Percentiles rank a stretch among this genome's conserved stretches.
Evolutionary conservation across 106 monocot species (phyloP).

Genomic region (Agapanthus africanus): DNA sequence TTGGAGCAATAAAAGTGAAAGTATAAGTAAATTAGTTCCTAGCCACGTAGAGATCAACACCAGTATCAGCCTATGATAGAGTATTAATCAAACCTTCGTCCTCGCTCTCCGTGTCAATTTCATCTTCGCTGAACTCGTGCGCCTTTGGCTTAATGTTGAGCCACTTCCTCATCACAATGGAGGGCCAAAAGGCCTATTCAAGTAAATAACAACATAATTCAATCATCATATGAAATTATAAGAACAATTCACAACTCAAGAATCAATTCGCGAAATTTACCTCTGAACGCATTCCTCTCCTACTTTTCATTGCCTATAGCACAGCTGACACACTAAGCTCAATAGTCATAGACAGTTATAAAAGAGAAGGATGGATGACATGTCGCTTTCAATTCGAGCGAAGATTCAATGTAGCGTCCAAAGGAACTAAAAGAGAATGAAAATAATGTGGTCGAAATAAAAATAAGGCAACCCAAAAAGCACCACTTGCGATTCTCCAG

Average conservation of each 20-base stretch:
- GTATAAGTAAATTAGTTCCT: neutral
- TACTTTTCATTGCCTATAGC: constrained; percentile 19
- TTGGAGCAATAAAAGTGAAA: constrained; percentile 1
- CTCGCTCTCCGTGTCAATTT: constrained; percentile 47
- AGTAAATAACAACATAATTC: neutral
- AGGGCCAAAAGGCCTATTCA: constrained; percentile 46
- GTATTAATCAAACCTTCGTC: constrained; percentile 32
- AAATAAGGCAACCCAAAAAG: neutral
- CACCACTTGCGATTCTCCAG: constrained; percentile 1
- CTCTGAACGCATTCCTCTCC: constrained; percentile 30
- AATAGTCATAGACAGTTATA: neutral
- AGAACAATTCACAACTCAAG: neutral
- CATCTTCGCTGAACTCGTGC: constrained; percentile 67
- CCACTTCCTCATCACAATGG: constrained; percentile 52
- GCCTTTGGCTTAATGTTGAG: constrained; percentile 56
- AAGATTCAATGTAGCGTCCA: neutral
- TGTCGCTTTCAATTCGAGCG: neutral
- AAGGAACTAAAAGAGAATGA: neutral
- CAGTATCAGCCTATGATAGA: neutral
- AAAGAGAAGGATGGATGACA: neutral
- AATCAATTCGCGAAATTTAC: constrained; percentile 7
- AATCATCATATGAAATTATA: neutral
- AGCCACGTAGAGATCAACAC: neutral
- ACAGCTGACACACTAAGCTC: constrained; percentile 1
- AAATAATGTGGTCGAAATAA: constrained; percentile 8